A percentile compares a stretch with the other conserved stretches of the same genome.
Conservation (phyloP, 2,329 filamentous ascomycete genomes). For the Diaporthe australafricana region DNA sequence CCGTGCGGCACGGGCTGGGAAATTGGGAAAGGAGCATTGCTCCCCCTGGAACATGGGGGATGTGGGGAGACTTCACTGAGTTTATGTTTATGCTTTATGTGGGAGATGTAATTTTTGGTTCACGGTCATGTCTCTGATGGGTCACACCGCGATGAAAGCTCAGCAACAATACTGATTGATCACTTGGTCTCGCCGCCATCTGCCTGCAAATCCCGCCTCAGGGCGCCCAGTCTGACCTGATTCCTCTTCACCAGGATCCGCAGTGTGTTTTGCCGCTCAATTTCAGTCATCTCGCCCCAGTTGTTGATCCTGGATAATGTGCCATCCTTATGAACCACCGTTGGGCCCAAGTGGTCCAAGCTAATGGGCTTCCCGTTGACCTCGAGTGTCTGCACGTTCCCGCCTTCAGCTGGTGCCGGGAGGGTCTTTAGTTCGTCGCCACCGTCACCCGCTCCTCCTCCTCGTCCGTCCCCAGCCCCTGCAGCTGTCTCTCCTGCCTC, state of each 20-base stretch:
- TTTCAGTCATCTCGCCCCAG: conserved; percentile 77
- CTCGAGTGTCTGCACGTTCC: conserved; percentile 39
- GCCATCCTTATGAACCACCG: conserved; percentile 81
- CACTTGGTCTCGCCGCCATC: conserved; percentile 45
- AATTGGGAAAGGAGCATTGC: conserved; percentile 19
- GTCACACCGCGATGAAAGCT: background rate
- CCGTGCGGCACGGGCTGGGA: conserved; percentile 19
- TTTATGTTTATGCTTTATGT: conserved; percentile 18
- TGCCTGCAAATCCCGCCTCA: conserved; percentile 53
- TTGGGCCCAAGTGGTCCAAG: conserved; percentile 76
- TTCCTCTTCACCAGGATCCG: conserved; percentile 77
- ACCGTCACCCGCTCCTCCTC: background rate
- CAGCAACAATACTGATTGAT: background rate
- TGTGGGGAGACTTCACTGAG: background rate
- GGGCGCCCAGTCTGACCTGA: conserved; percentile 66
- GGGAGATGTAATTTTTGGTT: conserved; percentile 20
- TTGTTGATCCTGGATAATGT: conserved; percentile 78
- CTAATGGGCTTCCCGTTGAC: conserved; percentile 60
- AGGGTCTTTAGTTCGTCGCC: conserved; percentile 30
- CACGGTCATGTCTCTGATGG: background rate
- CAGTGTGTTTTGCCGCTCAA: conserved; percentile 75
- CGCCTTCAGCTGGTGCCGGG: conserved; percentile 17
- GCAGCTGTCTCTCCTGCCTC: background rate
- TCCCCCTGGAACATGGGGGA: conserved; percentile 28
- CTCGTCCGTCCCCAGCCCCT: background rate